These are phyloP conservation scores for Aspergillus cejpii DNA, from an alignment of 2,329 filamentous ascomycete genomes.

Conservation along the genomic window DNA sequence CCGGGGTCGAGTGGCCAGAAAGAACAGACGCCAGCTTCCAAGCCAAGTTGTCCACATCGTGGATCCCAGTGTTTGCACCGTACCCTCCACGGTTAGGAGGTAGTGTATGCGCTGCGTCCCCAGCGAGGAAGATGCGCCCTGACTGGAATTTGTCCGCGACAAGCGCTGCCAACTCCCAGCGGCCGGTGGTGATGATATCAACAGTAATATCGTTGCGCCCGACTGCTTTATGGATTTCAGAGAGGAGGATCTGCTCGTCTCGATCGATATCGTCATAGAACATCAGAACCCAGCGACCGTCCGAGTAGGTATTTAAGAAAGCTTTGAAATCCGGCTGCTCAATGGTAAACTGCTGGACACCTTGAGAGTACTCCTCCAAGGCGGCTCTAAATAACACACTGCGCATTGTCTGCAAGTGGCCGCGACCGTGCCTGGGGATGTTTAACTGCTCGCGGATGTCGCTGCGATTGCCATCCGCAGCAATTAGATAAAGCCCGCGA, in stretches of 20 bases:
- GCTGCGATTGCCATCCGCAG: slow-evolving; percentile 32
- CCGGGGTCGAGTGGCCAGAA: slow-evolving; percentile 11
- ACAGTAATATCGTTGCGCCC: slow-evolving; percentile 25
- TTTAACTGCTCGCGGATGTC: slow-evolving; percentile 15
- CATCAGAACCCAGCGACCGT: slow-evolving; percentile 23
- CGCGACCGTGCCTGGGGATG: slow-evolving; percentile 17
- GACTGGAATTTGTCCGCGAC: slow-evolving; percentile 24
- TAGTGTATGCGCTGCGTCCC: slow-evolving; percentile 29
- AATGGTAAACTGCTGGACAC: slow-evolving; percentile 18
- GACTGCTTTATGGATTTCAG: slow-evolving; percentile 24
- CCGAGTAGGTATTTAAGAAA: slow-evolving; percentile 20
- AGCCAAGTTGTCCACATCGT: slow-evolving; percentile 40
- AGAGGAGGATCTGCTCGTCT: slow-evolving; percentile 15
- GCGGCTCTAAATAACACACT: slow-evolving; percentile 21
- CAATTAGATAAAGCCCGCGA: slow-evolving; percentile 35
- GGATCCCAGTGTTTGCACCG: slow-evolving; percentile 32
- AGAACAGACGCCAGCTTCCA: slow-evolving; percentile 41
- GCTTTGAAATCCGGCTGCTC: slow-evolving; percentile 15
- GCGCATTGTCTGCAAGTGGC: slow-evolving; percentile 18
- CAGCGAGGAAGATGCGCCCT: slow-evolving; percentile 30
- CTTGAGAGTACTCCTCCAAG: slow-evolving; percentile 14
- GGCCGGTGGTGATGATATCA: slow-evolving; percentile 30
- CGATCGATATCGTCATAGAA: slow-evolving; percentile 20
- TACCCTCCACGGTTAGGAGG: slow-evolving; percentile 27
- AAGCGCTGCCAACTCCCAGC: slow-evolving; percentile 29